Conservation (phyloP, 345 rosid genomes). For the Excoecaria cochinchinensis region DNA sequence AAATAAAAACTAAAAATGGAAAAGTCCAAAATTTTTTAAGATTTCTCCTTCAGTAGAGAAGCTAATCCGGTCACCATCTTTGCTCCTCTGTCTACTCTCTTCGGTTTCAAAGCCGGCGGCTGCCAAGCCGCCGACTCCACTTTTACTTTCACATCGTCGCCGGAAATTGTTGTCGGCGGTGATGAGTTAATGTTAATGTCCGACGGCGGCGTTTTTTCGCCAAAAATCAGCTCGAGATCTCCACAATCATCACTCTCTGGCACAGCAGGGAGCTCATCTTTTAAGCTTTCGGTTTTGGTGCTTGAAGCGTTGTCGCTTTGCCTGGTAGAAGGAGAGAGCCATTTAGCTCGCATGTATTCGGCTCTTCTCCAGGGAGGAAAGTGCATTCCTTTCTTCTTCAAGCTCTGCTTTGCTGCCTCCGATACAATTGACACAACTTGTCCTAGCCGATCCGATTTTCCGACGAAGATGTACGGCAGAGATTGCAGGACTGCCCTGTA, state of each 20-base stretch:
- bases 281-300: slow-evolving; percentile 19
- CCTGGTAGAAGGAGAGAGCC: slow-evolving; percentile 58
- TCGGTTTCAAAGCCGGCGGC: slow-evolving; percentile 58
- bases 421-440: slow-evolving; percentile 58
- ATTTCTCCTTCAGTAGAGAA: slow-evolving; percentile 67
- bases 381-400: slow-evolving; percentile 91
- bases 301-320: slow-evolving; percentile 4
- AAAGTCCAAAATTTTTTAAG: slow-evolving; percentile 52
- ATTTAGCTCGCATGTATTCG: slow-evolving; percentile 77
- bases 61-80: slow-evolving; percentile 87
- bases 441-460: slow-evolving; percentile 65
- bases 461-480: slow-evolving; percentile 72
- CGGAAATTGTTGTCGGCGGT: slow-evolving; percentile 16
- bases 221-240: slow-evolving; percentile 64
- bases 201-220: slow-evolving; percentile 32
- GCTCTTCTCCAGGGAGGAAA: slow-evolving; percentile 88
- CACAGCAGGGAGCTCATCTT: neutral
- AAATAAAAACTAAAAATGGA: slow-evolving; percentile 13
- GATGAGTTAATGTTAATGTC: slow-evolving; percentile 12
- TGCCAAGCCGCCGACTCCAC: slow-evolving; percentile 40
- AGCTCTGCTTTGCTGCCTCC: slow-evolving; percentile 71
- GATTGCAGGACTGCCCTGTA: slow-evolving; percentile 69
- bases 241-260: slow-evolving; percentile 28
- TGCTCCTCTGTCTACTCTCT: slow-evolving; percentile 54
- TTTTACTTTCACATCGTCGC: neutral